These are phyloP conservation scores for Bipolaris oryzae DNA, from an alignment of 2,329 filamentous ascomycete genomes.

Conservation along the genomic window DNA sequence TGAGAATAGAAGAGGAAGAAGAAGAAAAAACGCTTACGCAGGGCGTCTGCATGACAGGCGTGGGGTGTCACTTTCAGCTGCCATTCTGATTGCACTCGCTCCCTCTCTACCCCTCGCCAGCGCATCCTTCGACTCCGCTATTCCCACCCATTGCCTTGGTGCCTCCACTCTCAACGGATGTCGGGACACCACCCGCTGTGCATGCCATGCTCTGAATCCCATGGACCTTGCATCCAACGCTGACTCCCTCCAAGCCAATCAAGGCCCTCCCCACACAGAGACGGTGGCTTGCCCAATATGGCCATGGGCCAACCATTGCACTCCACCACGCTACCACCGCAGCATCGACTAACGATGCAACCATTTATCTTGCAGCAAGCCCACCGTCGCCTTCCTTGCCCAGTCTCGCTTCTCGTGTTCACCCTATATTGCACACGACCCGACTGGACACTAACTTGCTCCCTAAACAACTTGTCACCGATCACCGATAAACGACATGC, in stretches of 20 bases:
- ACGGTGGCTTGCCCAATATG: constrained; percentile 5
- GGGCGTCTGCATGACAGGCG: constrained; percentile 20
- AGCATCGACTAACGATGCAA: not conserved
- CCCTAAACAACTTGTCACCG: constrained; percentile 4
- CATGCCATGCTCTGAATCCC: not conserved
- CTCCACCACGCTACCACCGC: constrained; percentile 5
- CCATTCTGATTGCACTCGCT: constrained; percentile 6
- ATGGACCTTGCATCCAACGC: constrained; percentile 3
- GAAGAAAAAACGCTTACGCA: constrained; percentile 28
- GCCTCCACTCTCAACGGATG: constrained; percentile 10
- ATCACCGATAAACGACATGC: constrained; percentile 7
- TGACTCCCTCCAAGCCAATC: not conserved
- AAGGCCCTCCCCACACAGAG: not conserved
- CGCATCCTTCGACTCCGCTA: constrained; percentile 30
- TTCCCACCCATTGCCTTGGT: constrained; percentile 12
- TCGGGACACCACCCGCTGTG: constrained; percentile 1
- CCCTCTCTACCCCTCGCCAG: constrained; percentile 30
- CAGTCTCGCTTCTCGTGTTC: not conserved
- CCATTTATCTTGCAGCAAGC: not conserved
- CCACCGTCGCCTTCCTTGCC: not conserved
- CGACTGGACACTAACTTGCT: constrained; percentile 1
- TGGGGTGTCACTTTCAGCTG: constrained; percentile 8
- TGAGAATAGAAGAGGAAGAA: not conserved
- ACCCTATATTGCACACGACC: not conserved
- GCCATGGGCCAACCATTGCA: not conserved